A percentile compares a stretch with the other conserved stretches of the same genome.
Evolutionary conservation across 345 rosid species (phyloP).

Genomic region (Lepidium didymum): DNA sequence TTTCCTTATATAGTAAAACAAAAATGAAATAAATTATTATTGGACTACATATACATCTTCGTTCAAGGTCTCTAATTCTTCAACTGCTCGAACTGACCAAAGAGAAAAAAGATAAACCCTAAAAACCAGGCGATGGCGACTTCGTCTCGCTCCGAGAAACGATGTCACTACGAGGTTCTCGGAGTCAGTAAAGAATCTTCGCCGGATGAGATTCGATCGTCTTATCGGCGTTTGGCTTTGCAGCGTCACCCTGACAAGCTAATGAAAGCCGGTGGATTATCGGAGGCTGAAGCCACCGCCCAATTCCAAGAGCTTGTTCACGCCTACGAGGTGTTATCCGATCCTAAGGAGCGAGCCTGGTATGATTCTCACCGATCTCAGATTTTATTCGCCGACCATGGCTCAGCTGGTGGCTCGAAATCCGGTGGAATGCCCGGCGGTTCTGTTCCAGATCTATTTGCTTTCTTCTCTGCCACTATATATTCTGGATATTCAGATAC

Average conservation of each 20-base stretch:
- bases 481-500: conserved; percentile 64
- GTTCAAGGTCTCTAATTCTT: background rate
- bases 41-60: background rate
- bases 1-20: background rate
- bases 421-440: conserved; percentile 38
- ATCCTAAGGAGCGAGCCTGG: conserved; percentile 89
- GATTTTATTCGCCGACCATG: conserved; percentile 73
- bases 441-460: conserved; percentile 57
- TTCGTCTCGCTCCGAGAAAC: conserved; percentile 50
- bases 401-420: conserved; percentile 29
- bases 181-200: conserved; percentile 49
- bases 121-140: conserved; percentile 37
- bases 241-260: conserved; percentile 99
- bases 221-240: conserved; percentile 77
- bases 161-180: conserved; percentile 85
- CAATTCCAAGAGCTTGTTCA: conserved; percentile 86
- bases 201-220: conserved; percentile 74
- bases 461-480: conserved; percentile 68
- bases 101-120: conserved; percentile 12
- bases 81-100: background rate
- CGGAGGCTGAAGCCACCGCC: conserved; percentile 74
- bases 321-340: conserved; percentile 84
- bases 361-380: conserved; percentile 94
- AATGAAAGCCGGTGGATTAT: conserved; percentile 65
- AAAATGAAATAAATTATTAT: background rate